These are phyloP conservation scores for Trifolium dubium DNA, from an alignment of 306 rosid species.

Conservation along the genomic window DNA sequence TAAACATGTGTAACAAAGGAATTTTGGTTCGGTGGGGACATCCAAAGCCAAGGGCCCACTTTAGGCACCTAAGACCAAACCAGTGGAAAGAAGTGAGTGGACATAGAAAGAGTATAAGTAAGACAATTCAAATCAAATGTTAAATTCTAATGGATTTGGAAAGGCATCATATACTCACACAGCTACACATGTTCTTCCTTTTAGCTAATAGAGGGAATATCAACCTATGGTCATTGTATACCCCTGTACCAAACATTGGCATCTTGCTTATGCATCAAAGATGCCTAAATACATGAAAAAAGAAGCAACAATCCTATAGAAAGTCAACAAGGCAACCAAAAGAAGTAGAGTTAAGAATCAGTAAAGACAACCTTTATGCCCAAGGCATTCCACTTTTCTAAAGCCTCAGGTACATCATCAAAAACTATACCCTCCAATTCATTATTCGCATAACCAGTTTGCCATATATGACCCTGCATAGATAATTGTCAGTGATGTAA, in stretches of 20 bases:
- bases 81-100: constrained; percentile 36
- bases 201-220: constrained; percentile 29
- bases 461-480: constrained; percentile 95
- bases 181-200: background rate
- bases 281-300: constrained; percentile 29
- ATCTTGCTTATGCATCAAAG: constrained; percentile 35
- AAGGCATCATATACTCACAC: constrained; percentile 34
- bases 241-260: constrained; percentile 29
- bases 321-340: constrained; percentile 27
- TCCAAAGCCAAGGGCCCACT: constrained; percentile 28
- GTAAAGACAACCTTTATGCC: constrained; percentile 70
- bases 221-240: constrained; percentile 32
- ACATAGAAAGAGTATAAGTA: constrained; percentile 12
- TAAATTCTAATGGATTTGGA: constrained; percentile 32
- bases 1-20: constrained; percentile 35
- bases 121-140: constrained; percentile 25
- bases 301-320: background rate
- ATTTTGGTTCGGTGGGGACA: constrained; percentile 39
- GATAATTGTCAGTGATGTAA: constrained; percentile 42
- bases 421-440: constrained; percentile 85
- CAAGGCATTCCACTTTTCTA: constrained; percentile 78
- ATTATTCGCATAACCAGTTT: constrained; percentile 77
- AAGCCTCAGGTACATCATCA: constrained; percentile 92
- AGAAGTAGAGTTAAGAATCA: constrained; percentile 31
- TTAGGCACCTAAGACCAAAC: constrained; percentile 31